Evolutionary conservation across 108 stramenopile genomes (phyloP).

Genomic region (Seminavis robusta): DNA sequence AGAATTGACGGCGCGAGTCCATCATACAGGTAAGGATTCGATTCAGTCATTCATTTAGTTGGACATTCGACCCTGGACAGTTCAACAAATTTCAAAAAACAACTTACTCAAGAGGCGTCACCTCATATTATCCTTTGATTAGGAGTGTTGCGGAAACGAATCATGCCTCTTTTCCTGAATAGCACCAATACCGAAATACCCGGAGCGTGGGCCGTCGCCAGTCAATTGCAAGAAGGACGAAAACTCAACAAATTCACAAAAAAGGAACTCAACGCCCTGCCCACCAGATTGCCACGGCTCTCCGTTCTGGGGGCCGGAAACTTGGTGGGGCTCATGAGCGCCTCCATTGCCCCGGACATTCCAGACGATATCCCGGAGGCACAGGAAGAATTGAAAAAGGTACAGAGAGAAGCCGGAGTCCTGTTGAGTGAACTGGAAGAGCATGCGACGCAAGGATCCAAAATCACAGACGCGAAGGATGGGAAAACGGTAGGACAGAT

Average conservation of each 20-base stretch:
- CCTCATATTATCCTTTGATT: too few relatives aligned
- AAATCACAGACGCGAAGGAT: constrained; percentile 69
- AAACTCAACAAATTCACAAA: constrained; percentile 21
- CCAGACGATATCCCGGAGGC: constrained; percentile 20
- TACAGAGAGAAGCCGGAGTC: constrained; percentile 34
- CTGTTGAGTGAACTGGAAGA: constrained; percentile 37
- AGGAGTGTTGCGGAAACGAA: constrained; percentile 89
- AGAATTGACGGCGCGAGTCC: constrained; percentile 94
- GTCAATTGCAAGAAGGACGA: constrained; percentile 54
- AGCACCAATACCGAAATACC: constrained; percentile 72
- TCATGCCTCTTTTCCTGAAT: constrained; percentile 80
- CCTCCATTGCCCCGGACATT: constrained; percentile 28
- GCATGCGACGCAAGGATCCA: constrained; percentile 42
- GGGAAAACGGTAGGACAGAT: constrained; percentile 83
- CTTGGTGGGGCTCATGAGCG: constrained; percentile 70
- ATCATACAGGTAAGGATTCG: too few relatives aligned
- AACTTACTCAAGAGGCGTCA: too few relatives aligned
- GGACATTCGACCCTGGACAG: too few relatives aligned
- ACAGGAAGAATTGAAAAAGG: constrained; percentile 12
- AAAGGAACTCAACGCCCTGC: not conserved
- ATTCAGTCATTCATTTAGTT: too few relatives aligned
- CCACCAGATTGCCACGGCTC: constrained; percentile 60
- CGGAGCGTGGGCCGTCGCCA: constrained; percentile 70
- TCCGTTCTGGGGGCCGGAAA: constrained; percentile 64
- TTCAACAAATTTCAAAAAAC: too few relatives aligned